Evolutionary conservation across 83 land plant species (phyloP), one percentile per base, ranked within the genome.

Genomic region (Thuja plicata): DNA sequence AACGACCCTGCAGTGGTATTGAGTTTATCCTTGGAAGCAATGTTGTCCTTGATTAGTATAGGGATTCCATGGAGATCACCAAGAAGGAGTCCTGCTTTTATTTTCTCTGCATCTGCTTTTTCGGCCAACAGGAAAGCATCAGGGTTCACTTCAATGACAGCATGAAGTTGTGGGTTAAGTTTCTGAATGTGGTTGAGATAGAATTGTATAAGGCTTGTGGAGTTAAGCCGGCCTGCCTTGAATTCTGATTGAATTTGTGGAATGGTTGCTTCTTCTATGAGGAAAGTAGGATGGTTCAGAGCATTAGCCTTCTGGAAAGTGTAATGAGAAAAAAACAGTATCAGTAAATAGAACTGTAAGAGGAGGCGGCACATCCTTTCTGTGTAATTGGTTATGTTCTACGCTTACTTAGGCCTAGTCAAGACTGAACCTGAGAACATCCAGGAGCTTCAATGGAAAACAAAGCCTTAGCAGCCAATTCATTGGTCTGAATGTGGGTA

Each of bases 1-100:
- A 88, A 88, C 12, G 96, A 95, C 10, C 96, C 96, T 35, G 94
- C 93, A 1, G 96, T 95, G 27, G 94, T 95, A 89, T 94, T 92
- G 74, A 95, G 66, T 87, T 74, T 87, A 86, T 93, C 95, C 24
- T 86, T 87, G 27, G 94, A 93, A 16, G 90, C 95, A 50, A 93
- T 91, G 48, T 79, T 93, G 88, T 93, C 96, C 86, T 93, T 93
- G 34, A 93, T 74, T 74, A 95, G 89, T n/a, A 95, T 79, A 43
- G 96, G 96, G 27, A 93, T 88, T 15, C 94, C 94, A 73, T 91
- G 94, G 50, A 93, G 90, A 10, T 55, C 79, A 8, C 62, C 27
- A 11, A 57, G 34, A 79, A 11, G 48, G 5, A n/a, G 74, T 41
- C 19, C 57, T 54, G 57, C 30, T 1, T 17, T n/a, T 17, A 38